A percentile compares a stretch with the other conserved stretches of the same genome.
Evolutionary conservation across 129 eudicot species (phyloP).

Genomic region (Helianthus annuus): DNA sequence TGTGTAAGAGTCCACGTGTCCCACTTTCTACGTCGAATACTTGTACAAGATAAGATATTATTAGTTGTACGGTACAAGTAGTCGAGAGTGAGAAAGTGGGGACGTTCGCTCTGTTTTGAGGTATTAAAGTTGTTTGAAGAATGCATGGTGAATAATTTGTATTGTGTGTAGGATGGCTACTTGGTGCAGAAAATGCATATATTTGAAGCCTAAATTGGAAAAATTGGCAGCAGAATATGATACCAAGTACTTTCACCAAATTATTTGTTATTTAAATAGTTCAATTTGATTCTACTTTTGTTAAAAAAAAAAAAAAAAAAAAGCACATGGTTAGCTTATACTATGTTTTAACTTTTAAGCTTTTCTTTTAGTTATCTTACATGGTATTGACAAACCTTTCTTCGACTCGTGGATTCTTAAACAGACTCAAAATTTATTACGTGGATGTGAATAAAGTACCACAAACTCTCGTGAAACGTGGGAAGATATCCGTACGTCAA

Average conservation of each 20-base stretch:
- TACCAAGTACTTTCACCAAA: constrained; percentile 48
- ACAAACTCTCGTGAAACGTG: constrained; percentile 87
- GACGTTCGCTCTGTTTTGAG: neutral
- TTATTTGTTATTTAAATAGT: neutral
- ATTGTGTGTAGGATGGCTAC: constrained; percentile 80
- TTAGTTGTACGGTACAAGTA: neutral
- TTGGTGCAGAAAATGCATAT: constrained; percentile 99
- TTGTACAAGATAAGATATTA: neutral
- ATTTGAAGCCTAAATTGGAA: constrained; percentile 94
- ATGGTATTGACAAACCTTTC: neutral
- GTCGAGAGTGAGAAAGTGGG: neutral
- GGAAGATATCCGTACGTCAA: constrained; percentile 75
- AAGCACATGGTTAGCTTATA: neutral
- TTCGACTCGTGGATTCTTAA: neutral
- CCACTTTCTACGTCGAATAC: neutral
- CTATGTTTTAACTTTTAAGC: neutral
- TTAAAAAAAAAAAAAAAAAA: neutral
- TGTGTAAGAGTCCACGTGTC: neutral
- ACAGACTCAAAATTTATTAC: constrained; percentile 64
- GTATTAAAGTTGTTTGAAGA: neutral
- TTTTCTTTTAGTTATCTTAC: constrained; percentile 8
- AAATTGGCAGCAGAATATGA: constrained; percentile 90
- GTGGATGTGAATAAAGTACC: constrained; percentile 99
- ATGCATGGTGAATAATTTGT: constrained; percentile 9
- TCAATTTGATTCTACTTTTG: neutral